Conservation (phyloP, 768 basidiomycete species). For the Suillus spraguei region DNA sequence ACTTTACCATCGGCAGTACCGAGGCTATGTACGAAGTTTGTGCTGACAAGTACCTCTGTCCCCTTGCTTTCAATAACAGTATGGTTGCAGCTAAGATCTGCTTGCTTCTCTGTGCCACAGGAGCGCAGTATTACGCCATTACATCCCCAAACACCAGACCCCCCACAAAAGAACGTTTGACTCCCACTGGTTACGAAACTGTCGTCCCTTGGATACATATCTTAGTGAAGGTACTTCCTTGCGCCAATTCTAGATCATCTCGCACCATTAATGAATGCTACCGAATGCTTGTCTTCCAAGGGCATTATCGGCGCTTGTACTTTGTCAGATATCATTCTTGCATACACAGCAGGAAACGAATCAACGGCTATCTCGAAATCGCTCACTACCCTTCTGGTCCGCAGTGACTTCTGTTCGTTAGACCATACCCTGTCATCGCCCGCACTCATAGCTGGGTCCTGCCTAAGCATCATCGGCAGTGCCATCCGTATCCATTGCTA, state of each 20-base stretch:
- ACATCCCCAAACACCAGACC: slow-evolving; percentile 11
- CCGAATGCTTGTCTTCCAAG: background rate
- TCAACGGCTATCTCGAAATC: background rate
- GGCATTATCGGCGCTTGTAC: background rate
- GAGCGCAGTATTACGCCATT: slow-evolving; percentile 3
- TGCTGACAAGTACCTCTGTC: background rate
- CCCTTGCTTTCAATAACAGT: background rate
- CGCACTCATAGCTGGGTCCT: slow-evolving; percentile 21
- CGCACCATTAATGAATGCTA: background rate
- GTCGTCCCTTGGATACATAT: background rate
- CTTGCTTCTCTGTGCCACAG: slow-evolving; percentile 3
- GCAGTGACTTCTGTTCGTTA: background rate
- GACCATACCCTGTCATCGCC: background rate
- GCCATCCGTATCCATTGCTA: slow-evolving; percentile 37
- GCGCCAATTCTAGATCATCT: background rate
- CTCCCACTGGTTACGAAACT: background rate
- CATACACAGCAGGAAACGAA: background rate
- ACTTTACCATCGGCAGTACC: no score
- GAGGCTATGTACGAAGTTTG: background rate
- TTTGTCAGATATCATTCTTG: slow-evolving; percentile 1
- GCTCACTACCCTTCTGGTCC: background rate
- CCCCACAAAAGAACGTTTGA: slow-evolving; percentile 3
- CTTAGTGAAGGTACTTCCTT: background rate
- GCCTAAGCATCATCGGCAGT: slow-evolving; percentile 25
- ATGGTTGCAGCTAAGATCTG: slow-evolving; percentile 7